These are phyloP conservation scores for Paraglomus brasilianum DNA, from an alignment of 192 early-diverging fungal genomes.

Conservation along the genomic window DNA sequence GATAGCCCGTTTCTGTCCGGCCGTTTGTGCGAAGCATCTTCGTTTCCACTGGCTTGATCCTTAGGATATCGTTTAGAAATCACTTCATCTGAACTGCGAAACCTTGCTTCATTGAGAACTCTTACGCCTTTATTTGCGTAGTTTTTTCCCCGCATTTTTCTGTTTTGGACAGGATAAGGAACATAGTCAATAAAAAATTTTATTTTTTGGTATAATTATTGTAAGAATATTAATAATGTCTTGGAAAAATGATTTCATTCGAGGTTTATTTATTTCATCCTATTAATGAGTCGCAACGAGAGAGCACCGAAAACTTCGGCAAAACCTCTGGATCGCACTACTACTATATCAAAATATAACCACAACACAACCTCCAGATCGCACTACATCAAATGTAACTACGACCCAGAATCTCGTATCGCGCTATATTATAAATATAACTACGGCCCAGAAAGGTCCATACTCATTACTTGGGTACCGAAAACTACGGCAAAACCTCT, in stretches of 20 bases:
- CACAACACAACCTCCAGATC: conserved; percentile 8
- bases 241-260: conserved; percentile 26
- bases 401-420: conserved; percentile 8
- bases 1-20: background rate
- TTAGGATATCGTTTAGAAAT: conserved; percentile 18
- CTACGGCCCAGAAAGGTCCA: background rate
- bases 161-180: conserved; percentile 15
- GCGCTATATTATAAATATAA: background rate
- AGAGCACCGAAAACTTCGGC: conserved; percentile 15
- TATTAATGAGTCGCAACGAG: conserved; percentile 2
- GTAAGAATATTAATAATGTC: conserved; percentile 8
- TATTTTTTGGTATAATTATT: conserved; percentile 12
- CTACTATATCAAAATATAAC: conserved; percentile 29
- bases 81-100: conserved; percentile 14
- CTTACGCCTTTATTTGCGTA: conserved; percentile 20
- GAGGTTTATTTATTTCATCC: background rate
- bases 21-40: no score
- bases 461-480: conserved; percentile 22
- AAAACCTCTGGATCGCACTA: conserved; percentile 22
- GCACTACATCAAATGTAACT: conserved; percentile 16
- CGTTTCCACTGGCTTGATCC: conserved; percentile 10
- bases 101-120: conserved; percentile 26
- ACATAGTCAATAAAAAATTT: conserved; percentile 14
- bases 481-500: conserved; percentile 24
- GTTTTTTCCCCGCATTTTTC: conserved; percentile 19